Evolutionary conservation across 2,329 filamentous ascomycete species (phyloP).

Genomic region (Pezicula carpinea): DNA sequence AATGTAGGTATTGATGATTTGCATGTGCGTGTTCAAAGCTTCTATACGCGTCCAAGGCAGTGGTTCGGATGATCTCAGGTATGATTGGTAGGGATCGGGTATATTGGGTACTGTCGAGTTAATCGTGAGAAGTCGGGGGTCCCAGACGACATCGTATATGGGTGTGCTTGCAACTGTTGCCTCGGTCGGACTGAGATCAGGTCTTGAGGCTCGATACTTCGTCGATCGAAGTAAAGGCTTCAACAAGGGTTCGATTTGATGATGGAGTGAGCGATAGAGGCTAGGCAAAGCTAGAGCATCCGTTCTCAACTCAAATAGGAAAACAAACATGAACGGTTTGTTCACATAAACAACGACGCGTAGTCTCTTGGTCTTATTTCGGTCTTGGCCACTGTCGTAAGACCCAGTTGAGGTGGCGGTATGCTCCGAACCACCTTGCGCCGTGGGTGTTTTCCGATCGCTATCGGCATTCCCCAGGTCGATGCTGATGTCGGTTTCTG

Average conservation of each 20-base stretch:
- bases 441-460: conserved; percentile 7
- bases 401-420: conserved; percentile 18
- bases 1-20: conserved; percentile 54
- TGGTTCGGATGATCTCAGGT: conserved; percentile 19
- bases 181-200: conserved; percentile 24
- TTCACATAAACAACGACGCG: conserved; percentile 70
- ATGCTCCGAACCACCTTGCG: conserved; percentile 16
- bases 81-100: conserved; percentile 40
- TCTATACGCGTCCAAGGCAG: conserved; percentile 54
- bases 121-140: conserved; percentile 49
- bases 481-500: conserved; percentile 40
- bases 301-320: conserved; percentile 63
- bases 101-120: conserved; percentile 65
- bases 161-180: conserved; percentile 22
- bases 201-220: conserved; percentile 49
- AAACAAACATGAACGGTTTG: conserved; percentile 72
- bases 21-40: conserved; percentile 60
- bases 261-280: conserved; percentile 55
- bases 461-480: conserved; percentile 33
- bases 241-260: conserved; percentile 55
- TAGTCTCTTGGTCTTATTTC: conserved; percentile 51
- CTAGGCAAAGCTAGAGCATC: conserved; percentile 50
- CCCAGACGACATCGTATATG: conserved; percentile 62
- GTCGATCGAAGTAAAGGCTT: conserved; percentile 54
- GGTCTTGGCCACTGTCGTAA: conserved; percentile 42